A percentile compares a stretch with the other conserved stretches of the same genome.
phyloP scores from a whole-genome alignment of 495 filamentous ascomycete genomes.

The Corynascus novoguineensis region DNA sequence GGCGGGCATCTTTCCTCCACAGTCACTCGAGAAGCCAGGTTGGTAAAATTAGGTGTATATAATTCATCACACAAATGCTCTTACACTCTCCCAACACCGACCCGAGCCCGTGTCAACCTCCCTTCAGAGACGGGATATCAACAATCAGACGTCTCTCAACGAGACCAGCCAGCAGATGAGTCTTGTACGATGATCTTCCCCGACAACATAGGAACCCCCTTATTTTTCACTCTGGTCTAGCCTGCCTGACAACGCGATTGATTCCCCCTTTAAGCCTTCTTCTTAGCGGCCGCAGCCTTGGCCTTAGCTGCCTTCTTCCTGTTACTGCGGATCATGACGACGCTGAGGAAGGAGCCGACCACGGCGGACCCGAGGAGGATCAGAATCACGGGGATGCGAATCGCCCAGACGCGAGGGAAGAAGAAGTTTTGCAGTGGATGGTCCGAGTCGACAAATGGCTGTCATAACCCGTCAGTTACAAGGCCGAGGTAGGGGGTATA shows the following conservation, averaged over 20 bases:
- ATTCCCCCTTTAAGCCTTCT: constrained; percentile 46
- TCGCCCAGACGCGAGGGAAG: constrained; percentile 96
- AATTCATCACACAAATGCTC: not conserved
- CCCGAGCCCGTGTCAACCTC: not conserved
- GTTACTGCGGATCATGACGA: constrained; percentile 99
- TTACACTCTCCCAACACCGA: not conserved
- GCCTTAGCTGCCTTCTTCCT: constrained; percentile 94
- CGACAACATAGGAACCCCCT: not conserved
- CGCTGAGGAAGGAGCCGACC: constrained; percentile 89
- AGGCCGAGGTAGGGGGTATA: not conserved
- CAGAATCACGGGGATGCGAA: constrained; percentile 95
- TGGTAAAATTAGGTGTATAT: not conserved
- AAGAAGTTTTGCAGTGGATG: constrained; percentile 94
- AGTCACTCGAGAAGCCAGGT: too few species aligned
- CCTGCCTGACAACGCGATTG: not conserved
- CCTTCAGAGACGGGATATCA: not conserved
- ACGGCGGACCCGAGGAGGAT: constrained; percentile 87
- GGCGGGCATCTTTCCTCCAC: too few species aligned
- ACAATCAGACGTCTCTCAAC: not conserved
- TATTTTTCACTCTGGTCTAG: not conserved
- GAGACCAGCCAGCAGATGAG: not conserved
- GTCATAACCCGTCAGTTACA: too few species aligned
- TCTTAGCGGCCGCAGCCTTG: constrained; percentile 55
- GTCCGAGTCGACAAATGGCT: constrained; percentile 95
- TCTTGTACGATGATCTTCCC: not conserved